phyloP scores from a whole-genome alignment of 768 basidiomycete genomes.

The Leccinum fibrillosum region DNA sequence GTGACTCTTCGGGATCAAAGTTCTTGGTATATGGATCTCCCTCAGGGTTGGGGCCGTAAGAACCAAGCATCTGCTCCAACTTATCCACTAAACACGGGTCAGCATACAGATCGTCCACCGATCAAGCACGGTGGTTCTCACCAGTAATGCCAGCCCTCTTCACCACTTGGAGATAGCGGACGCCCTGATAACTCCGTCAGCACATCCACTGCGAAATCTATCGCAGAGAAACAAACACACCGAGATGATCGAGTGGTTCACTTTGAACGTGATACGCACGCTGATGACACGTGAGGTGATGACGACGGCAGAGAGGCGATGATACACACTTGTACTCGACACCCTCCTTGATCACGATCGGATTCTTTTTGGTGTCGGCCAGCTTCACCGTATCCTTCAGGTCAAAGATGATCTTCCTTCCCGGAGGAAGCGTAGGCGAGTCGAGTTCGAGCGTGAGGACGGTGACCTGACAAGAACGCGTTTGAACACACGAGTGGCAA shows the following conservation, averaged over 20 bases:
- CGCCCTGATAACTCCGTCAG: constrained; percentile 49
- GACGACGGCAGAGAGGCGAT: not conserved
- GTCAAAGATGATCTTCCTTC: constrained; percentile 65
- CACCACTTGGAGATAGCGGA: constrained; percentile 86
- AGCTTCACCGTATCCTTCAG: constrained; percentile 45
- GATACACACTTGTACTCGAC: constrained; percentile 76
- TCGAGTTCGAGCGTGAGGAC: constrained; percentile 74
- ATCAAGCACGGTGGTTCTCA: constrained; percentile 26
- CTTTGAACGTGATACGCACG: constrained; percentile 78
- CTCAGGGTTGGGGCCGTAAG: constrained; percentile 73
- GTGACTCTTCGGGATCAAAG: constrained; percentile 69
- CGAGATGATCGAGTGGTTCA: constrained; percentile 88
- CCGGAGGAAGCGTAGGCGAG: constrained; percentile 65
- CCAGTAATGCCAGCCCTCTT: constrained; percentile 77
- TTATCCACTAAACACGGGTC: constrained; percentile 67
- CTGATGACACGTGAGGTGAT: constrained; percentile 34
- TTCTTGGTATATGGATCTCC: constrained; percentile 69
- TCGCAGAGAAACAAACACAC: constrained; percentile 36
- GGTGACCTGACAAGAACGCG: constrained; percentile 48
- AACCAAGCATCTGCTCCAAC: constrained; percentile 91
- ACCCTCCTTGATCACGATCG: constrained; percentile 77
- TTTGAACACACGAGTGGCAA: constrained; percentile 24
- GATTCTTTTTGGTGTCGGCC: constrained; percentile 69
- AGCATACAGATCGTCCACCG: not conserved
- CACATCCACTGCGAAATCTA: not conserved